A percentile compares a stretch with the other conserved stretches of the same genome.
Evolutionary conservation across 495 filamentous ascomycete genomes (phyloP).

Genomic region (Tuber aestivum): DNA sequence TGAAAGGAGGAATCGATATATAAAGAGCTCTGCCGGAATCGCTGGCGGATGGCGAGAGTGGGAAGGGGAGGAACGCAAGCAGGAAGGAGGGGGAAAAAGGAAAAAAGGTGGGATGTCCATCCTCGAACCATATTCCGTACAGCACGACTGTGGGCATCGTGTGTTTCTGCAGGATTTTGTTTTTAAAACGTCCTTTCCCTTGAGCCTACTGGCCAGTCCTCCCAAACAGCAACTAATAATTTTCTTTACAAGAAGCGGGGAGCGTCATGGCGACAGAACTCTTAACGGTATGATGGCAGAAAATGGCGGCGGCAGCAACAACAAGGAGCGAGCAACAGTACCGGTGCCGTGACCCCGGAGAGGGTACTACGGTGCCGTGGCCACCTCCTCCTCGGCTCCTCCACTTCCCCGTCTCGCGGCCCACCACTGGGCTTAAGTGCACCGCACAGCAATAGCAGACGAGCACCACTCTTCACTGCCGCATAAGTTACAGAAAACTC

Average conservation of each 20-base stretch:
- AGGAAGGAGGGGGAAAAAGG: not conserved
- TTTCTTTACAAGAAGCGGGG: not conserved
- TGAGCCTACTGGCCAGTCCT: not conserved
- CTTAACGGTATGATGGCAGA: not conserved
- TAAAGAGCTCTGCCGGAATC: not conserved
- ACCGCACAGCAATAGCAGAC: not conserved
- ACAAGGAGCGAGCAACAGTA: not conserved
- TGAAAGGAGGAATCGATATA: constrained; percentile 5
- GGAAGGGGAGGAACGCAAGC: not conserved
- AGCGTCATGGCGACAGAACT: not conserved
- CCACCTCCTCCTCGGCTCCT: not conserved
- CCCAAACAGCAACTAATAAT: not conserved
- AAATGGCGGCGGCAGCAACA: not conserved
- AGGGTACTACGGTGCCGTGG: not conserved
- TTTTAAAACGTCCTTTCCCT: not conserved
- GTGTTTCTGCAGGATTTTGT: not conserved
- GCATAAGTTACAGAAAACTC: not conserved
- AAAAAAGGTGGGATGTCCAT: not conserved
- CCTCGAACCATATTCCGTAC: not conserved
- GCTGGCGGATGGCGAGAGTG: constrained; percentile 1
- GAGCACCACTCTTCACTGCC: not conserved
- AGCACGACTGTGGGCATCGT: not conserved
- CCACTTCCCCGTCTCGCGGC: not conserved
- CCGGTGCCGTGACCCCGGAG: not conserved
- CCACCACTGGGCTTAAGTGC: not conserved